Evolutionary conservation across 73 alveolate genomes (phyloP).

Genomic region (Paramecium biaurelia): DNA sequence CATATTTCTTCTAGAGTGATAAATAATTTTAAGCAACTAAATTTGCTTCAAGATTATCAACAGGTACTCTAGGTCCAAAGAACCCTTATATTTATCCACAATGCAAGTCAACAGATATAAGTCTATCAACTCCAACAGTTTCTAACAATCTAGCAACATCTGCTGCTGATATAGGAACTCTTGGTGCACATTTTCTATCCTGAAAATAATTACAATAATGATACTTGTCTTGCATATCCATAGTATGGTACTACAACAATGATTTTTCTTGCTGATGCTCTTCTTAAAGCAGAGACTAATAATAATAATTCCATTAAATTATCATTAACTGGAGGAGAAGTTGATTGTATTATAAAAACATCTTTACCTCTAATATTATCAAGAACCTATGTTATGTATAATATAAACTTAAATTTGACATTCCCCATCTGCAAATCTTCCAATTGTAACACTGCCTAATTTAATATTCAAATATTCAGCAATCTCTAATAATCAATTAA

Average conservation of each 20-base stretch:
- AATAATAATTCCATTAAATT: conserved; percentile 91
- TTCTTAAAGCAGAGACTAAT: conserved; percentile 84
- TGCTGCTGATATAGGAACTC: conserved; percentile 93
- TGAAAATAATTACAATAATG: not conserved
- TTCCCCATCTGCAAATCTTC: conserved; percentile 97
- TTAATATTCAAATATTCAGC: conserved; percentile 58
- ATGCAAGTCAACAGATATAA: conserved; percentile 91
- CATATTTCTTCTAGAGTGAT: conserved; percentile 49
- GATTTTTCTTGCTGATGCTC: conserved; percentile 93
- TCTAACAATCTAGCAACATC: conserved; percentile 94
- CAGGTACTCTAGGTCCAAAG: conserved; percentile 87
- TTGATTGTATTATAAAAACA: conserved; percentile 84
- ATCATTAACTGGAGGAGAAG: conserved; percentile 96
- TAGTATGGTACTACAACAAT: conserved; percentile 94
- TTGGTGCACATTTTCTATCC: conserved; percentile 83
- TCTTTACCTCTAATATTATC: conserved; percentile 93
- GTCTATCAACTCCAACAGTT: conserved; percentile 89
- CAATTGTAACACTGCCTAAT: conserved; percentile 65
- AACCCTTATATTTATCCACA: conserved; percentile 91
- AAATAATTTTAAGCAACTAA: conserved; percentile 82
- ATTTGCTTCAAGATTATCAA: conserved; percentile 86
- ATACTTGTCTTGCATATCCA: conserved; percentile 92
- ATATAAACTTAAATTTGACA: conserved; percentile 41
- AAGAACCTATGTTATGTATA: conserved; percentile 63
- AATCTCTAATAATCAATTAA: not conserved